Conservation (phyloP, 306 rosid species). For the Acacia crassicarpa region DNA sequence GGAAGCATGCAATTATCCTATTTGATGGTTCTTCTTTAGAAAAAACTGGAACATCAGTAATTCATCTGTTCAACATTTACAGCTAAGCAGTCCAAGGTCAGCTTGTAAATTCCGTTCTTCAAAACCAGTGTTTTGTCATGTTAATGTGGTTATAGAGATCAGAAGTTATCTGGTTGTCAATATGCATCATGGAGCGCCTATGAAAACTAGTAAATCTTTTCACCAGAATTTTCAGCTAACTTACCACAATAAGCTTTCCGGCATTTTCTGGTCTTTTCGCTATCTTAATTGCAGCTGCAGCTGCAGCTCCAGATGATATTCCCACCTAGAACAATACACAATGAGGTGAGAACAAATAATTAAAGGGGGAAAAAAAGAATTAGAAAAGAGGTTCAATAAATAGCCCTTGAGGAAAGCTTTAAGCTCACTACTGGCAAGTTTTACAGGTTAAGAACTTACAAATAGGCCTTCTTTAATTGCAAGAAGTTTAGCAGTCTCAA, state of each 20-base stretch:
- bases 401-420: neutral
- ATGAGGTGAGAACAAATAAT: neutral
- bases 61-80: neutral
- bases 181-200: constrained; percentile 11
- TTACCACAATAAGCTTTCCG: constrained; percentile 78
- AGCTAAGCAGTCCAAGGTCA: neutral
- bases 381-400: constrained; percentile 1
- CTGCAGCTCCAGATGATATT: constrained; percentile 79
- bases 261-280: constrained; percentile 73
- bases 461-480: constrained; percentile 77
- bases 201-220: neutral
- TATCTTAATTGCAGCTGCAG: constrained; percentile 67
- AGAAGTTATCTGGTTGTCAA: neutral
- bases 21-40: neutral
- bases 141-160: constrained; percentile 20
- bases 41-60: neutral
- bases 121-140: neutral
- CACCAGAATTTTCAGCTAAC: constrained; percentile 34
- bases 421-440: neutral
- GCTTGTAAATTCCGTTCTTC: neutral
- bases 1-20: neutral
- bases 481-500: constrained; percentile 73
- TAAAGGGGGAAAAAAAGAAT: neutral
- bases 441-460: constrained; percentile 52
- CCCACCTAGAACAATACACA: constrained; percentile 56